A percentile compares a stretch with the other conserved stretches of the same genome.
Conservation (phyloP, 2,329 filamentous ascomycete species). For the Aspergillus cejpii region DNA sequence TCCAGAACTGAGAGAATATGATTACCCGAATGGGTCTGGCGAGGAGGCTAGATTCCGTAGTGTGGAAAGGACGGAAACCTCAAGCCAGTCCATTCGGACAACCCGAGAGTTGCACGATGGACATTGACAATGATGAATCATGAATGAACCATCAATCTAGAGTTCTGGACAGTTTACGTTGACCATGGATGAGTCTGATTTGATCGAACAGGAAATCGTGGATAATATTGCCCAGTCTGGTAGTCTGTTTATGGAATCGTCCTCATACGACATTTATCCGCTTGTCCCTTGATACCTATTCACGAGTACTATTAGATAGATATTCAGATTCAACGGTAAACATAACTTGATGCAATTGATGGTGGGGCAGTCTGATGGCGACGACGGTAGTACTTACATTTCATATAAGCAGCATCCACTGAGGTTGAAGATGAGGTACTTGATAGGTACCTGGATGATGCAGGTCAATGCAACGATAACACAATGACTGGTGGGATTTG, state of each 20-base stretch:
- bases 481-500: background rate
- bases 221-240: background rate
- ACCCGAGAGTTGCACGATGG: background rate
- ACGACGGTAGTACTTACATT: no score
- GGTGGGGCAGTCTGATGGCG: no score
- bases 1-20: background rate
- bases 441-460: background rate
- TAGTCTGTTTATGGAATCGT: background rate
- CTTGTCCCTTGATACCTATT: background rate
- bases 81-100: background rate
- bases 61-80: background rate
- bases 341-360: no score
- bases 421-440: no score
- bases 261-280: background rate
- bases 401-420: no score
- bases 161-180: background rate
- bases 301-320: no score
- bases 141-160: background rate
- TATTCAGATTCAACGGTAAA: no score
- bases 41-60: background rate
- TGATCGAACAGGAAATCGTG: no score
- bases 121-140: background rate
- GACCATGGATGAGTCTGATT: no score
- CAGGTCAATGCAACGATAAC: background rate
- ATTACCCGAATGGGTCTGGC: background rate